phyloP scores from a whole-genome alignment of 2,329 filamentous ascomycete genomes.

The Colletotrichum somersetense region DNA sequence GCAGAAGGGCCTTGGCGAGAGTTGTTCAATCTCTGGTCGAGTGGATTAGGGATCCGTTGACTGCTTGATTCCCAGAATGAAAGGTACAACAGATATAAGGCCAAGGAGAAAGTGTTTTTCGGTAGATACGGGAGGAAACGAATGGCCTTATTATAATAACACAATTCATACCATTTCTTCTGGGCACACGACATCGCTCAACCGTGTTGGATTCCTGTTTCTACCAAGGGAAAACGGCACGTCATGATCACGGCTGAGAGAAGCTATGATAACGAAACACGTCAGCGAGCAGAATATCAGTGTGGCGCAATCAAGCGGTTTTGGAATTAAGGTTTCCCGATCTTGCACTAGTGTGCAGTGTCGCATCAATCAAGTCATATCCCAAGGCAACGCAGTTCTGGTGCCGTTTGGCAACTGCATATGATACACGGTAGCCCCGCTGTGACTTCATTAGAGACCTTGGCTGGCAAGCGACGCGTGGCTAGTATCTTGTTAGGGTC shows the following conservation, averaged over 20 bases:
- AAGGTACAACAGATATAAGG: not conserved
- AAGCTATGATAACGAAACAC: conserved; percentile 20
- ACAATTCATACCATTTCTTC: not conserved
- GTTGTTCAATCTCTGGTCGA: not conserved
- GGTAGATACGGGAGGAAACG: not conserved
- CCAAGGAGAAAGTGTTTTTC: not conserved
- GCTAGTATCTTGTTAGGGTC: conserved; percentile 14
- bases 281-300: conserved; percentile 20
- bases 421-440: conserved; percentile 10
- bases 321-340: conserved; percentile 8
- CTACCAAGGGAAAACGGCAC: not conserved
- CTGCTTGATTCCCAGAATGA: not conserved
- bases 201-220: not conserved
- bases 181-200: conserved; percentile 30
- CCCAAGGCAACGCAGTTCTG: conserved; percentile 1
- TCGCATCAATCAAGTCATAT: not conserved
- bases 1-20: not conserved
- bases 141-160: conserved; percentile 21
- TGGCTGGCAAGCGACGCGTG: conserved; percentile 31
- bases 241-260: conserved; percentile 33
- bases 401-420: conserved; percentile 7
- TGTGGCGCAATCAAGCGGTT: conserved; percentile 15
- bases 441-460: conserved; percentile 36
- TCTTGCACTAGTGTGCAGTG: not conserved
- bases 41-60: not conserved